Percentiles rank a stretch among this genome's conserved stretches.
Conservation (phyloP, 805 yeast genomes). For the Zygotorulaspora danielsina region DNA sequence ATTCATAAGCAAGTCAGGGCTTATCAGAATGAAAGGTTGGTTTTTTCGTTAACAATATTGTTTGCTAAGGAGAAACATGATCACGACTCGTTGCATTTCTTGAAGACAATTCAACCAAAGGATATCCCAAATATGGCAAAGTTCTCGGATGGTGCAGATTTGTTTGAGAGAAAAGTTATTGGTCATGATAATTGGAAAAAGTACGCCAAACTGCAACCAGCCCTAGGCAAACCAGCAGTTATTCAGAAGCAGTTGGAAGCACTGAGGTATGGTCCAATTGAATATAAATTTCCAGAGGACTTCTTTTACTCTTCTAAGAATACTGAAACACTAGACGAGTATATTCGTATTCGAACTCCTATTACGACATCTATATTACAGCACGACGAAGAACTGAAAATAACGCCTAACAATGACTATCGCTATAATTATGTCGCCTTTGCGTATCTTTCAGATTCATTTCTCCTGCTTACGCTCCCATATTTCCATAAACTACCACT, state of each 20-base stretch:
- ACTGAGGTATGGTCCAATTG: slow-evolving; percentile 32
- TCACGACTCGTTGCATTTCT: slow-evolving; percentile 16
- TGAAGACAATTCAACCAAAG: slow-evolving; percentile 32
- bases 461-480: slow-evolving; percentile 49
- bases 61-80: slow-evolving; percentile 33
- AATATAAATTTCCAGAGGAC: slow-evolving; percentile 37
- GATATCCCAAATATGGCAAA: slow-evolving; percentile 38
- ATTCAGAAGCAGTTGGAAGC: slow-evolving; percentile 31
- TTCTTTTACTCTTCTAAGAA: slow-evolving; percentile 27
- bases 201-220: slow-evolving; percentile 9
- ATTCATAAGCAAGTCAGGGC: slow-evolving; percentile 52
- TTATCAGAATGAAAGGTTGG: slow-evolving; percentile 48
- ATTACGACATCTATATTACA: slow-evolving; percentile 6
- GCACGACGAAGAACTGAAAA: slow-evolving; percentile 7
- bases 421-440: slow-evolving; percentile 52
- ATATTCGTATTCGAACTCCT: slow-evolving; percentile 22
- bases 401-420: slow-evolving; percentile 24
- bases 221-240: slow-evolving; percentile 7
- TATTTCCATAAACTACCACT: slow-evolving; percentile 46
- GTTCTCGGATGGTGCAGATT: slow-evolving; percentile 20
- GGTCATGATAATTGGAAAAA: slow-evolving; percentile 10
- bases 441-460: slow-evolving; percentile 57
- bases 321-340: slow-evolving; percentile 25
- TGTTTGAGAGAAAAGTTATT: slow-evolving; percentile 21
- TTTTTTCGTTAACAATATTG: slow-evolving; percentile 50